Percentiles rank a stretch among this genome's conserved stretches.
Conservation (phyloP, 225 moss, liverwort and hornwort genomes). For the Antitrichia curtipendula region DNA sequence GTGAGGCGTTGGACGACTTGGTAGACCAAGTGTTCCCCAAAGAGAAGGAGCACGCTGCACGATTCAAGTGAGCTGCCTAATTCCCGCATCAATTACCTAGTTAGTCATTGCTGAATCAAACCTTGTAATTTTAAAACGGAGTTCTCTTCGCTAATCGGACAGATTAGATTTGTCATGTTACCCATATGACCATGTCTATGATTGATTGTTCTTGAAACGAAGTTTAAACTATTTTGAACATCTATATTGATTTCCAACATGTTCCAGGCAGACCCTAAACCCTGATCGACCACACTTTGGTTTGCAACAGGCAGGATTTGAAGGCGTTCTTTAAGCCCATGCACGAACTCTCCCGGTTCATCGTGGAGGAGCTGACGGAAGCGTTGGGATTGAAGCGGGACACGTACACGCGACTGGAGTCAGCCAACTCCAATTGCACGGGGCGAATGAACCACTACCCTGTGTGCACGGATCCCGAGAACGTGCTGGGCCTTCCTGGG, state of each 20-base stretch:
- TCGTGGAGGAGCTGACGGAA: constrained; percentile 27
- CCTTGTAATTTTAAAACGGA: background rate
- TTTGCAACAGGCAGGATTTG: constrained; percentile 8
- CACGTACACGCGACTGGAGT: constrained; percentile 12
- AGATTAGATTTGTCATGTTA: background rate
- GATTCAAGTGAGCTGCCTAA: constrained; percentile 7
- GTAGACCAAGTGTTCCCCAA: constrained; percentile 3
- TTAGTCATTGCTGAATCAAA: background rate
- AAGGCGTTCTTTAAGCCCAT: constrained; percentile 3
- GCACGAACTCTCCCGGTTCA: constrained; percentile 18
- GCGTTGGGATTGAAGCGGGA: constrained; percentile 16
- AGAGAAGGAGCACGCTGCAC: background rate
- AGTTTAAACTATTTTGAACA: background rate
- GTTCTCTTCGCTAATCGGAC: background rate
- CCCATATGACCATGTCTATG: background rate
- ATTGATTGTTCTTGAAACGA: background rate
- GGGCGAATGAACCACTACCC: constrained; percentile 49
- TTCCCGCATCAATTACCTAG: background rate
- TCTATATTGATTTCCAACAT: too few species aligned
- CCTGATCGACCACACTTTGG: background rate
- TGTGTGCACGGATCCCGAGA: constrained; percentile 4
- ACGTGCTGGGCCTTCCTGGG: constrained; percentile 5
- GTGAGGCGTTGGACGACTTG: constrained; percentile 12
- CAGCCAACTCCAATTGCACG: constrained; percentile 6
- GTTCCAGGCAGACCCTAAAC: background rate